These are phyloP conservation scores for Cladophialophora chaetospira DNA, from an alignment of 2,329 filamentous ascomycete genomes.

Conservation along the genomic window DNA sequence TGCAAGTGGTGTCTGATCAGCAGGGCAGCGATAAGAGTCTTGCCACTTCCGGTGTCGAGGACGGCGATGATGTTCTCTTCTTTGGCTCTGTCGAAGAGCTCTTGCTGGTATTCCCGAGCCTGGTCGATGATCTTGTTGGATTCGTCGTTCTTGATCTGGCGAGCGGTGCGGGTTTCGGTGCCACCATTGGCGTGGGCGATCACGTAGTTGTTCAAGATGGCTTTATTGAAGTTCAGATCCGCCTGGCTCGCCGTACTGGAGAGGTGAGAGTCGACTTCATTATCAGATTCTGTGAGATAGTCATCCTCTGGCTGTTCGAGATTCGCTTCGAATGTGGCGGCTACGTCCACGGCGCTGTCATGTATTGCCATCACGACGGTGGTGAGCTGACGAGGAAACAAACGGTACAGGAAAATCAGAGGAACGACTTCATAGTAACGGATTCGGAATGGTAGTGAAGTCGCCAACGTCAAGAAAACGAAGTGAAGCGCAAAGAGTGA, in stretches of 20 bases:
- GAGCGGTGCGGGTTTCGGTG: constrained; percentile 5
- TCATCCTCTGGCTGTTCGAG: not conserved
- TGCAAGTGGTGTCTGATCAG: constrained; percentile 76
- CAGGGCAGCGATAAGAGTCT: constrained; percentile 92
- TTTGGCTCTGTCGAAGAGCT: constrained; percentile 87
- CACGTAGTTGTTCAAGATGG: constrained; percentile 23
- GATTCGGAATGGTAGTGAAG: not conserved
- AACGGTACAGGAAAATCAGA: not conserved
- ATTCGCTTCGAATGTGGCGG: not conserved
- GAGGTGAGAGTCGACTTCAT: constrained; percentile 6
- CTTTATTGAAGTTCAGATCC: constrained; percentile 19
- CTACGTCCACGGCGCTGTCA: not conserved
- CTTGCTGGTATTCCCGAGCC: constrained; percentile 86
- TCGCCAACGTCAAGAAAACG: not conserved
- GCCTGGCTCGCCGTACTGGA: not conserved
- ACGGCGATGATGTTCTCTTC: constrained; percentile 86
- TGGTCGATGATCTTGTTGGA: constrained; percentile 69
- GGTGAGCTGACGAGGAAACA: not conserved
- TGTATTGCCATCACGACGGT: not conserved
- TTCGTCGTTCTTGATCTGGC: constrained; percentile 48
- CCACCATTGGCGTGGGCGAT: not conserved
- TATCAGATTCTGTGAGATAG: constrained; percentile 17
- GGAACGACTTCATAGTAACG: not conserved
- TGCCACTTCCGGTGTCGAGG: constrained; percentile 70
- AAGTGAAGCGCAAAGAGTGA: not conserved